Base-by-base conservation (phyloP, 1,284 basidiomycete species). In the Pseudozyma sp. region DNA sequence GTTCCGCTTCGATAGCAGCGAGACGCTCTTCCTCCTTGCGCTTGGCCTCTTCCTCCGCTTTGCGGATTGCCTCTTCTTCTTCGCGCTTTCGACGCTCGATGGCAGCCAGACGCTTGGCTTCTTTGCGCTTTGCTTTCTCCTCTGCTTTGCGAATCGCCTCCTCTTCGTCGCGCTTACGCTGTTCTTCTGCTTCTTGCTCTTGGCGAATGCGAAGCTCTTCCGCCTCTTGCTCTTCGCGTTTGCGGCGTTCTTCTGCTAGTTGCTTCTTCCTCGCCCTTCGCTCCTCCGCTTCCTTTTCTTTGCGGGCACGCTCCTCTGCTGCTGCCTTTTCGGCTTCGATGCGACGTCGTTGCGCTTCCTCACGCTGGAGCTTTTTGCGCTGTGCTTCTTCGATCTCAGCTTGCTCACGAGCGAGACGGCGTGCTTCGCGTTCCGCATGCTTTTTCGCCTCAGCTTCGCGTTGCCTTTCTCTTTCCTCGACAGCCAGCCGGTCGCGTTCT, bases 1-100 rank as follows among this genome's bases (percentile, higher is more conserved):
- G 45, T 39, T 70, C 64, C 0, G 74, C 69, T 33, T 78, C 74
- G 56, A 76, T 59, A 4, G 70, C 71, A 45, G 64, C 74, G 5
- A 68, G 30, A 4, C 72, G 63, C 49, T 70, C 64, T 24, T 66
- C 60, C 11, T 75, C 73, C 31, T 66, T 61, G 6, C 77, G 55
- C 13, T 13, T 44, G 8, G 13, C 43, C 43, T 44, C 43, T 3
- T 44, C 43, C 24, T 44, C 43, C 5, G 43, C 43, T 44, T 14
- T 19, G 39, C 47, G 45, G 6, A 48, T 29, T 14, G 50, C 57
- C 37, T 67, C 60, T 24, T 63, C 55, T 45, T 55, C 50, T 35
- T 48, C 45, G 31, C 44, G 52, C 40, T 46, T 61, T n/a, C 19
- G 9, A 14, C 43, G 43, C 35, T 47, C 53, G 53, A 54, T 54